Evolutionary conservation across 2,329 filamentous ascomycete genomes (phyloP).

Genomic region (Ophiocordyceps australis): DNA sequence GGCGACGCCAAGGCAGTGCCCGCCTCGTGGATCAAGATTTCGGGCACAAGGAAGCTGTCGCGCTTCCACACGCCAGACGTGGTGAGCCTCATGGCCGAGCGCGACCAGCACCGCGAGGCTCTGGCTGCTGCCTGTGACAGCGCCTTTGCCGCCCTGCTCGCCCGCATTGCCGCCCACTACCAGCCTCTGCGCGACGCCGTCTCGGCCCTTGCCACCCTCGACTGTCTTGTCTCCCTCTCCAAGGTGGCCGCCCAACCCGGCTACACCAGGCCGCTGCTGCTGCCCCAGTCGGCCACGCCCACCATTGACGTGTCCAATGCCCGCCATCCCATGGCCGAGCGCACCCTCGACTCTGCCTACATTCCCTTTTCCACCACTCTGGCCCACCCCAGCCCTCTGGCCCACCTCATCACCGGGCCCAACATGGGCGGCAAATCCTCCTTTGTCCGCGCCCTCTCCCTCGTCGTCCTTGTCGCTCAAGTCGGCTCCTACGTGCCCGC

Average conservation of each 20-base stretch:
- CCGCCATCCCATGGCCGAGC: constrained; percentile 91
- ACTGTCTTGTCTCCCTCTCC: constrained; percentile 77
- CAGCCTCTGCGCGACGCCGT: constrained; percentile 80
- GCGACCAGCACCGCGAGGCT: constrained; percentile 88
- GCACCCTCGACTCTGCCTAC: constrained; percentile 67
- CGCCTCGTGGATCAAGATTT: constrained; percentile 88
- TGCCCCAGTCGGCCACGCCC: constrained; percentile 41
- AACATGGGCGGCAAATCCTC: constrained; percentile 99
- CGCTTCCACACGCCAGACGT: constrained; percentile 92
- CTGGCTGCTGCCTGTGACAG: constrained; percentile 80
- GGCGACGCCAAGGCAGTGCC: constrained; percentile 69
- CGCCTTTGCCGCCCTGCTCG: constrained; percentile 57
- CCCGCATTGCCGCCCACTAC: constrained; percentile 65
- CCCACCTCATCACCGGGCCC: constrained; percentile 82
- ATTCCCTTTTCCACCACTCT: constrained; percentile 78
- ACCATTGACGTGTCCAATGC: constrained; percentile 46
- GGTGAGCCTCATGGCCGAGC: constrained; percentile 61
- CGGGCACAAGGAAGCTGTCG: constrained; percentile 79
- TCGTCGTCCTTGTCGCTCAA: constrained; percentile 87
- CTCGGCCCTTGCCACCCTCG: constrained; percentile 67
- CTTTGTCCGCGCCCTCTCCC: constrained; percentile 81
- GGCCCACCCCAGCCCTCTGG: constrained; percentile 44
- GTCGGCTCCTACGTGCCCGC: constrained; percentile 91
- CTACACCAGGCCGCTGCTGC: constrained; percentile 61
- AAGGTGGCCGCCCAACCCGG: constrained; percentile 72